Base-by-base conservation (phyloP, 805 yeast genomes). In the Lachancea sp. region DNA sequence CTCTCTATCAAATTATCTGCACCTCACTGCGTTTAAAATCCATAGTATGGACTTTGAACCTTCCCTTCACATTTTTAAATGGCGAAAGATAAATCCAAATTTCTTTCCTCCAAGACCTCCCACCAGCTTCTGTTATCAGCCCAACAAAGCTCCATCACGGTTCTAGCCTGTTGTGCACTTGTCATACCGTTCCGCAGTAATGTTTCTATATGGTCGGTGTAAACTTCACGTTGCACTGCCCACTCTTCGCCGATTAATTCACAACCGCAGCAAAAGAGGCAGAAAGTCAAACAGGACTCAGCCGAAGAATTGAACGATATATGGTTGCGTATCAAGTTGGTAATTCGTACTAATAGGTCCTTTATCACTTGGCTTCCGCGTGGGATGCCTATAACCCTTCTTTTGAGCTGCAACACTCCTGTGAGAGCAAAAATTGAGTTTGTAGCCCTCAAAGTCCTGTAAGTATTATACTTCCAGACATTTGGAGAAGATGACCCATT, bases 381-480 rank as follows among this genome's bases (percentile, higher is more conserved):
- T 0, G 80, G 75, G 4, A 79, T 53, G 33, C 59, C 54, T 15
- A 80, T 54, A 0, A 77, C 77, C 31, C 86, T 62, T 45, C 84
- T 57, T 49, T 76, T 77, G 9, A 80, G 55, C 45, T 75, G 77
- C n/a, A 79, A 60, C 8, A 75, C 55, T 1, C 82, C 84, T 59
- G 75, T 67, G 29, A 71, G 61, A 33, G 69, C 71, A 54, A 73
- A 78, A 3, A 75, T 56, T 43, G 67, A 64, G 50, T 80, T 78
- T 9, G 82, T 74, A 13, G 74, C 71, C 35, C 70, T 52, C 20
- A 71, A 47, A 3, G 57, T 48, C 17, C 51, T 49, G 30, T 64
- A 60, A 18, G 49, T 50, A 15, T 42, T 36, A 24, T 28, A 34
- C 6, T 18, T 15, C 3, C 21, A 17, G 8, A 16, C n/a, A 4